Conservation (phyloP, 1,284 basidiomycete genomes). For the Fomitopsis schrenkii region DNA sequence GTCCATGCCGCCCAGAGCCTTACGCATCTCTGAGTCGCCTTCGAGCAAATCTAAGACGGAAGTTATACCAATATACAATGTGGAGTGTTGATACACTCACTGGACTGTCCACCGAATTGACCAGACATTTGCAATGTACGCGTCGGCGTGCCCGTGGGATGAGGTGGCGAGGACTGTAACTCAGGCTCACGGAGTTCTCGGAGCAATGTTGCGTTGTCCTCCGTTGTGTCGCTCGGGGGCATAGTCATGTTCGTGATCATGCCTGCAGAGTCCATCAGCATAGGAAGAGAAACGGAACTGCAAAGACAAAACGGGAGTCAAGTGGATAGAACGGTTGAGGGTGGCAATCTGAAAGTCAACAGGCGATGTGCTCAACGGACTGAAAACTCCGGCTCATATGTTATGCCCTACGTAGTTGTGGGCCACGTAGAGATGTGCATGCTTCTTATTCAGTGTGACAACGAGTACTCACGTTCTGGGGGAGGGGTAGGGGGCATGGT, state of each 20-base stretch:
- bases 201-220: slow-evolving; percentile 36
- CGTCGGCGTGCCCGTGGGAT: slow-evolving; percentile 50
- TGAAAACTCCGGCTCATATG: no score
- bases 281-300: background rate
- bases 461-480: slow-evolving; percentile 19
- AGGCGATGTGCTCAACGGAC: no score
- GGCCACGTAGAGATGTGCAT: background rate
- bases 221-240: slow-evolving; percentile 30
- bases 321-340: no score
- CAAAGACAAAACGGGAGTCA: background rate
- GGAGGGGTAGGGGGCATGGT: slow-evolving; percentile 14
- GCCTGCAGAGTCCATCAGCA: background rate
- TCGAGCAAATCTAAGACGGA: slow-evolving; percentile 56
- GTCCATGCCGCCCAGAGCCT: slow-evolving; percentile 53
- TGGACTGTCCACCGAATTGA: slow-evolving; percentile 50
- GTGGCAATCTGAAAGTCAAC: no score
- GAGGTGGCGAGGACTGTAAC: slow-evolving; percentile 34
- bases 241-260: slow-evolving; percentile 21
- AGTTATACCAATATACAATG: background rate
- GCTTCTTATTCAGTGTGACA: background rate
- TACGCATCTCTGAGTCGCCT: slow-evolving; percentile 70
- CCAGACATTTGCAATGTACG: slow-evolving; percentile 58
- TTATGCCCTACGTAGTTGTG: no score
- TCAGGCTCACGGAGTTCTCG: slow-evolving; percentile 35
- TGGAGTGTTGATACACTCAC: slow-evolving; percentile 34